Evolutionary conservation across 495 filamentous ascomycete genomes (phyloP).

Genomic region (Hypoxylon lienhwacheense): DNA sequence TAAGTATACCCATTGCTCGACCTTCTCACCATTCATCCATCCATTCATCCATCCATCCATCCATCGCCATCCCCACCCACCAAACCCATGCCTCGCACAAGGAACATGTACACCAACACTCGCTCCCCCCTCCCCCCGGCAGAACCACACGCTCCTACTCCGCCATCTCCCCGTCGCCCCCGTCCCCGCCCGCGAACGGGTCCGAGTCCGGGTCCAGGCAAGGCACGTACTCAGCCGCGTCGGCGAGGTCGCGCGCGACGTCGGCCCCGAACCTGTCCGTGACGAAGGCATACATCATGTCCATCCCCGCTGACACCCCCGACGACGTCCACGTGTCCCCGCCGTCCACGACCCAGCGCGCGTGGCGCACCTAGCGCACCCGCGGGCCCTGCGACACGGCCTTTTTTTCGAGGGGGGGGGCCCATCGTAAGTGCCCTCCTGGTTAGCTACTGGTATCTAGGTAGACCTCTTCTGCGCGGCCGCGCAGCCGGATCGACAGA

Average conservation of each 20-base stretch:
- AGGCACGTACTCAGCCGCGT: slow-evolving; percentile 41
- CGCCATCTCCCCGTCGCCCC: not conserved
- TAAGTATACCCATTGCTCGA: no score
- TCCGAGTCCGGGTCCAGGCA: slow-evolving; percentile 40
- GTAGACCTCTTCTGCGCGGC: no score
- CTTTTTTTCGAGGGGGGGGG: slow-evolving; percentile 5
- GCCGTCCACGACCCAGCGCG: slow-evolving; percentile 67
- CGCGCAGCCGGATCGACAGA: not conserved
- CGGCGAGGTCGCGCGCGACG: slow-evolving; percentile 31
- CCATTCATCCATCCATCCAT: no score
- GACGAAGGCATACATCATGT: slow-evolving; percentile 60
- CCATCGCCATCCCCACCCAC: no score
- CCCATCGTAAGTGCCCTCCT: not conserved
- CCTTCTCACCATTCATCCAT: no score
- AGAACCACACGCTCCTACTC: slow-evolving; percentile 8
- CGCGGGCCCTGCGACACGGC: slow-evolving; percentile 45
- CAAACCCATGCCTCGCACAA: no score
- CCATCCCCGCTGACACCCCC: slow-evolving; percentile 65
- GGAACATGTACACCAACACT: no score
- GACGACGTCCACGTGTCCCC: slow-evolving; percentile 69
- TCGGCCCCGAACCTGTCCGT: slow-evolving; percentile 47
- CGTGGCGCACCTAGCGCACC: slow-evolving; percentile 61
- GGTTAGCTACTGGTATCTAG: not conserved
- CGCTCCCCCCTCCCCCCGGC: not conserved
- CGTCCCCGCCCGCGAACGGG: slow-evolving; percentile 39